These are phyloP conservation scores for Metarhizium humberi DNA, from an alignment of 2,329 filamentous ascomycete species.

Conservation along the genomic window DNA sequence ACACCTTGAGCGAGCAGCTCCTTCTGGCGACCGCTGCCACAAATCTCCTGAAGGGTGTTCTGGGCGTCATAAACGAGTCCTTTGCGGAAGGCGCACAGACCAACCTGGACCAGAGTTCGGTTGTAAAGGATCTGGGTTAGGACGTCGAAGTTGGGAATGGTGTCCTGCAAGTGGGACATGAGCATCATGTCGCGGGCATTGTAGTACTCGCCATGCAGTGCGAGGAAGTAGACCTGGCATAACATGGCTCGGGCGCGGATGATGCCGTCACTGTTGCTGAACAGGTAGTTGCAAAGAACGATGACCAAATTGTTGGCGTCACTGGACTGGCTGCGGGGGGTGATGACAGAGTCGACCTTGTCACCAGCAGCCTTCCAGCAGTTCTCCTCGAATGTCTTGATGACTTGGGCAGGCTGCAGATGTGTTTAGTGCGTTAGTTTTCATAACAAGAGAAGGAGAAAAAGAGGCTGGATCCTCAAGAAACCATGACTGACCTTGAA, in stretches of 20 bases:
- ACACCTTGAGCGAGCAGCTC: constrained; percentile 95
- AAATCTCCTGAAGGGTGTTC: constrained; percentile 95
- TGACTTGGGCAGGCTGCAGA: constrained; percentile 69
- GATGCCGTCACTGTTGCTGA: constrained; percentile 89
- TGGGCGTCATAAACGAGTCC: constrained; percentile 96
- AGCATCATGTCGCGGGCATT: constrained; percentile 97
- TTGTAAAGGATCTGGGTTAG: constrained; percentile 98
- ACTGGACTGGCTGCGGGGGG: constrained; percentile 56
- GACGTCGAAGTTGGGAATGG: constrained; percentile 92
- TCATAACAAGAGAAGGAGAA: neutral
- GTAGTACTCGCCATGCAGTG: constrained; percentile 96
- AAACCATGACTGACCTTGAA: constrained; percentile 60
- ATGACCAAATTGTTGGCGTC: constrained; percentile 73
- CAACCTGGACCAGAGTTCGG: constrained; percentile 93
- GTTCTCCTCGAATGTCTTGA: constrained; percentile 89
- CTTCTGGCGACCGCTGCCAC: constrained; percentile 94
- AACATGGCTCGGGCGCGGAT: constrained; percentile 95
- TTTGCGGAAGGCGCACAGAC: constrained; percentile 94
- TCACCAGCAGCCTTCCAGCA: constrained; percentile 75
- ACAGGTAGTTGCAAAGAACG: constrained; percentile 88
- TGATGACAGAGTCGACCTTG: constrained; percentile 67
- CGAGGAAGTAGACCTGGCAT: constrained; percentile 97
- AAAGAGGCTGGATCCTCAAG: neutral
- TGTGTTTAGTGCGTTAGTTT: neutral
- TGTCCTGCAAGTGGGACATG: constrained; percentile 98